Percentiles rank a stretch among this genome's conserved stretches.
phyloP scores from a whole-genome alignment of 1,284 basidiomycete species.

The Ganoderma meredithae region DNA sequence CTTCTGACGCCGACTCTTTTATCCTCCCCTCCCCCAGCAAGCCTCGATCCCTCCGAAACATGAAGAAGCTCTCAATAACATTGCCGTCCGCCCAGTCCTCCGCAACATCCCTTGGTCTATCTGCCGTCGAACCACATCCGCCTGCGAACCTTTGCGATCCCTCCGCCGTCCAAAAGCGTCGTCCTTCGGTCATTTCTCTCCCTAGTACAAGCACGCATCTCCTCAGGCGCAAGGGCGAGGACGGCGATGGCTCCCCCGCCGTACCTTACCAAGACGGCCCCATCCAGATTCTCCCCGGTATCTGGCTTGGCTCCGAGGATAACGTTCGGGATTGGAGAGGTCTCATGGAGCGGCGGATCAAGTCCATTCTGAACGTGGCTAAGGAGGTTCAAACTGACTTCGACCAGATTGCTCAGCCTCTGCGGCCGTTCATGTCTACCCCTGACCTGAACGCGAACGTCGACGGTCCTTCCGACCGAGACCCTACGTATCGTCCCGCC shows the following conservation, averaged over 20 bases:
- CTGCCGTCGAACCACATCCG: constrained; percentile 37
- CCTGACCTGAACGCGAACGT: constrained; percentile 62
- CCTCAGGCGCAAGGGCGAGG: constrained; percentile 73
- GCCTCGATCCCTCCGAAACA: constrained; percentile 62
- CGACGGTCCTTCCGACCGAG: constrained; percentile 37
- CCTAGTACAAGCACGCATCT: constrained; percentile 56
- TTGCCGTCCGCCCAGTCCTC: constrained; percentile 70
- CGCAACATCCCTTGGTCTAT: constrained; percentile 53
- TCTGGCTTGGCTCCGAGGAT: constrained; percentile 95
- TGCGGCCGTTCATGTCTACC: constrained; percentile 70
- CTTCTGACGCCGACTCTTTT: constrained; percentile 59
- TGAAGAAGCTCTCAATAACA: constrained; percentile 78
- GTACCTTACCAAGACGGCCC: constrained; percentile 88
- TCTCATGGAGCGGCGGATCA: constrained; percentile 79
- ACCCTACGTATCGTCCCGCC: constrained; percentile 67
- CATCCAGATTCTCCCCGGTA: constrained; percentile 86
- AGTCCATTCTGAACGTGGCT: constrained; percentile 91
- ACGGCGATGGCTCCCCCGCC: constrained; percentile 56
- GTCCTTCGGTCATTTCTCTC: constrained; percentile 73
- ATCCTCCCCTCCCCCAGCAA: constrained; percentile 51
- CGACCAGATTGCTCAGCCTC: constrained; percentile 54
- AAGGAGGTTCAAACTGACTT: constrained; percentile 90
- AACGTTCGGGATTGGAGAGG: constrained; percentile 84
- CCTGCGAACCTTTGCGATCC: constrained; percentile 34
- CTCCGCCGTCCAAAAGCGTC: constrained; percentile 48